Evolutionary conservation across 2,329 filamentous ascomycete genomes (phyloP).

Genomic region (Tolypocladium tropicale): DNA sequence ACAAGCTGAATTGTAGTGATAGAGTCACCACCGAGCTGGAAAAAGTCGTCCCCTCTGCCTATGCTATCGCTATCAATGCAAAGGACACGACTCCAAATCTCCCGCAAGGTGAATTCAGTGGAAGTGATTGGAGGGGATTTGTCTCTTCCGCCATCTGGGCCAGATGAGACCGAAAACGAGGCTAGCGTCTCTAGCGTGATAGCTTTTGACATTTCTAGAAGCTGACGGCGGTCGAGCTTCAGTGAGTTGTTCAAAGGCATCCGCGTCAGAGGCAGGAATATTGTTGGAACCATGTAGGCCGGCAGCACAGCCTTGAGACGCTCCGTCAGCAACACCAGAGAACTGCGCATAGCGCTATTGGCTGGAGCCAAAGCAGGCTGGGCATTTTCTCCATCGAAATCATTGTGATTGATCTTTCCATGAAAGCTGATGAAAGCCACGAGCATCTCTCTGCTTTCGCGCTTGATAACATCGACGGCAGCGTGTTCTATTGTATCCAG

Average conservation of each 20-base stretch:
- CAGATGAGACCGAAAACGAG: background rate
- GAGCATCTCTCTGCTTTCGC: background rate
- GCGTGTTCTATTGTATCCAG: background rate
- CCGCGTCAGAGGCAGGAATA: background rate
- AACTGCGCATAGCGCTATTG: background rate
- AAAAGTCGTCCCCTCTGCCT: constrained; percentile 6
- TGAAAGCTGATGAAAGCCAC: background rate
- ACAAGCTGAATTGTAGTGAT: constrained; percentile 10
- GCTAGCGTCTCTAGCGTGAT: background rate
- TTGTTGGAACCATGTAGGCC: background rate
- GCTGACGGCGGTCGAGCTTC: background rate
- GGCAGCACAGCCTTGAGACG: background rate
- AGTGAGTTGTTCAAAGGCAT: background rate
- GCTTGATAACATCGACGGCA: constrained; percentile 5
- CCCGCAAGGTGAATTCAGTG: background rate
- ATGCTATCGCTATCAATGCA: constrained; percentile 20
- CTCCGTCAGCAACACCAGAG: background rate
- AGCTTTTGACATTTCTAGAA: background rate
- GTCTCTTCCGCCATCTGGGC: background rate
- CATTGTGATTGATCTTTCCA: background rate
- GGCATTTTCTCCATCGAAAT: no score
- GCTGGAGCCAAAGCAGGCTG: background rate
- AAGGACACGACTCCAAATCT: constrained; percentile 34
- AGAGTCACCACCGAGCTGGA: constrained; percentile 24
- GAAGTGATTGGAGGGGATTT: background rate